phyloP scores from a whole-genome alignment of 805 yeast genomes.

The Metschnikowia similis region DNA sequence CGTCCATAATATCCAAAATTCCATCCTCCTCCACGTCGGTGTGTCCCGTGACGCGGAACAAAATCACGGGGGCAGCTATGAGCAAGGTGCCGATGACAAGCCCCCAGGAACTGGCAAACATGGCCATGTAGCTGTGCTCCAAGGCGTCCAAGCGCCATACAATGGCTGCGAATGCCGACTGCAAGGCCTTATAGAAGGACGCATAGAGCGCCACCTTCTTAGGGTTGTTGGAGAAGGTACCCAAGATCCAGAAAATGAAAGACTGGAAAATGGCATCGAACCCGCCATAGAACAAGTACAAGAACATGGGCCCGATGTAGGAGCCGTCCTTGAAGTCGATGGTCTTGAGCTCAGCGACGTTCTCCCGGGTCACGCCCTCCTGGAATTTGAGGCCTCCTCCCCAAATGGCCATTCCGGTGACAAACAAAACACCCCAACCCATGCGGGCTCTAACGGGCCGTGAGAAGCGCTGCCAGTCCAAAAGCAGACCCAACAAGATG shows the following conservation, averaged over 20 bases:
- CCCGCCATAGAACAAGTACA: conserved; percentile 59
- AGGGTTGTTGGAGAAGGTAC: conserved; percentile 54
- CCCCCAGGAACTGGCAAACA: conserved; percentile 53
- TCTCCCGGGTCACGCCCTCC: conserved; percentile 36
- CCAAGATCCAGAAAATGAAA: conserved; percentile 54
- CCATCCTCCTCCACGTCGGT: conserved; percentile 36
- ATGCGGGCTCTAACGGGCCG: conserved; percentile 46
- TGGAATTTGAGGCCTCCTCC: conserved; percentile 56
- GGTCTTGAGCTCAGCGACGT: conserved; percentile 22
- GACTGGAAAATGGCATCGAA: conserved; percentile 61
- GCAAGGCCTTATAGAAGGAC: conserved; percentile 61
- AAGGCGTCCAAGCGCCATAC: conserved; percentile 55
- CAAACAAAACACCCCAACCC: conserved; percentile 39
- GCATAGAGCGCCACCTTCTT: conserved; percentile 53
- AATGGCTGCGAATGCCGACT: conserved; percentile 60
- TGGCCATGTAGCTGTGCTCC: conserved; percentile 30
- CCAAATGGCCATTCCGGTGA: conserved; percentile 48
- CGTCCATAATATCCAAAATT: conserved; percentile 20
- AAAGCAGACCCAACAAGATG: conserved; percentile 40
- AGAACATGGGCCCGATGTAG: conserved; percentile 57
- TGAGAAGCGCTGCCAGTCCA: conserved; percentile 40
- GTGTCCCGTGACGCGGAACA: conserved; percentile 40
- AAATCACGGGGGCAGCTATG: conserved; percentile 46
- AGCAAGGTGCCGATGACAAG: conserved; percentile 45
- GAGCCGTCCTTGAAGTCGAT: conserved; percentile 45